Base-by-base conservation (phyloP, 2,329 filamentous ascomycete genomes). In the Colletotrichum simmondsii region DNA sequence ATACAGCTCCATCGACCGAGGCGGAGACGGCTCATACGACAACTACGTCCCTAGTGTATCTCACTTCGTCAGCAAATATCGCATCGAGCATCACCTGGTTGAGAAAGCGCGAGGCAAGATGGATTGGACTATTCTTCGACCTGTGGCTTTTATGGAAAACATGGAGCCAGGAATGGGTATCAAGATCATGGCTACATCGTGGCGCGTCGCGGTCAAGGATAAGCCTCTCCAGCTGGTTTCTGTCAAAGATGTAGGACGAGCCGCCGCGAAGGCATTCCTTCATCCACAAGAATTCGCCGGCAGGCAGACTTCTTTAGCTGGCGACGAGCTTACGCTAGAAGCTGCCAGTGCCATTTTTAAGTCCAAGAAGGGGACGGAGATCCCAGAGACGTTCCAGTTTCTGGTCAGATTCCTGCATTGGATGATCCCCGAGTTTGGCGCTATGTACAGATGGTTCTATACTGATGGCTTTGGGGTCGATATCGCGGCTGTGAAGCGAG, bases 1-100 rank as follows among this genome's bases (percentile, higher is more conserved):
- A 59, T 92, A 90, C 80, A 87, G 85, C 3, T 88, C 86, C 42
- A 88, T 91, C 12, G 90, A 92, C 69, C 88, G 90, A 53, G 89
- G 89, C 30, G 88, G 89, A 76, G 79, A 80, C 4, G 83, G 84
- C 14, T 86, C 85, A 63, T 83, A 85, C 65, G 84, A 83, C 10
- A 85, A 86, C 72, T 83, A 86, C 0, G 57, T 54, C 11, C 91
- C 90, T 1, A 75, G 81, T 1, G 83, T 92, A 56, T 86, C 88
- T 1, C 89, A 92, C 78, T 92, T 92, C 78, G 83, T 84, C 42
- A 82, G 79, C 73, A 92, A 92, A 78, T 84, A 87, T 75, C 78
- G 85, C 32, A 89, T 92, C 75, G 90, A 92, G 78, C 80, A 87
- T 60, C 84, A 92, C 70, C 83, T 92, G 14, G 78, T 85, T 8